phyloP scores from a whole-genome alignment of 2,329 filamentous ascomycete species.

The Calonectria ilicicola region DNA sequence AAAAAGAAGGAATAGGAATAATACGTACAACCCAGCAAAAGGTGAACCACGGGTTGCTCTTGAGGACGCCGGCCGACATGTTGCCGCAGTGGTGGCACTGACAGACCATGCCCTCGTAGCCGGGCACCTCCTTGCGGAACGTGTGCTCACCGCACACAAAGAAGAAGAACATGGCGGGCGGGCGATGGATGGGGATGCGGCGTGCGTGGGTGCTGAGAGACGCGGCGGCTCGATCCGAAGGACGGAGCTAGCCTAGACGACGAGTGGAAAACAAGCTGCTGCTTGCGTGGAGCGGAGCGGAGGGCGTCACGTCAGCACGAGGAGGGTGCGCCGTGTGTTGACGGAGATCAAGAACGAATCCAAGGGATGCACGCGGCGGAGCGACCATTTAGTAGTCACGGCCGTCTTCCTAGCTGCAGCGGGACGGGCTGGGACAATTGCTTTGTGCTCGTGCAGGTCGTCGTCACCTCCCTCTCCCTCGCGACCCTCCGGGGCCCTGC shows the following conservation, averaged over 20 bases:
- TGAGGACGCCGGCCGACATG: constrained; percentile 70
- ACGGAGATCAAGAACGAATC: constrained; percentile 13
- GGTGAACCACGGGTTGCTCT: constrained; percentile 80
- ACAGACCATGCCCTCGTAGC: constrained; percentile 71
- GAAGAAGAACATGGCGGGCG: constrained; percentile 69
- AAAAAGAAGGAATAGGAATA: background rate
- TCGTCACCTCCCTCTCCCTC: constrained; percentile 17
- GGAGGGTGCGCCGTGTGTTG: constrained; percentile 17
- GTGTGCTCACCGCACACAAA: constrained; percentile 73
- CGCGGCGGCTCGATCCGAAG: background rate
- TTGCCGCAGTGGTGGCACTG: constrained; percentile 77
- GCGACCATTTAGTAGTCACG: constrained; percentile 8
- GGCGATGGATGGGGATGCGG: background rate
- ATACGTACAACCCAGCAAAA: constrained; percentile 77
- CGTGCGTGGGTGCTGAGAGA: too few relatives aligned
- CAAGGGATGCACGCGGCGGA: background rate
- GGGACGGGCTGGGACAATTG: background rate
- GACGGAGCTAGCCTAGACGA: background rate
- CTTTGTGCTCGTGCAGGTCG: background rate
- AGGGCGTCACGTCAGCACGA: background rate
- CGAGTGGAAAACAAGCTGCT: background rate
- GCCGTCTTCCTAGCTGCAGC: background rate
- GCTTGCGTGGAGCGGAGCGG: background rate
- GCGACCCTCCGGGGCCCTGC: too few relatives aligned
- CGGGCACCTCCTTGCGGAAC: constrained; percentile 69